A percentile compares a stretch with the other conserved stretches of the same genome.
These are phyloP conservation scores for Globisporangium orthogonon DNA, from an alignment of 352 stramenopile species.

Conservation along the genomic window DNA sequence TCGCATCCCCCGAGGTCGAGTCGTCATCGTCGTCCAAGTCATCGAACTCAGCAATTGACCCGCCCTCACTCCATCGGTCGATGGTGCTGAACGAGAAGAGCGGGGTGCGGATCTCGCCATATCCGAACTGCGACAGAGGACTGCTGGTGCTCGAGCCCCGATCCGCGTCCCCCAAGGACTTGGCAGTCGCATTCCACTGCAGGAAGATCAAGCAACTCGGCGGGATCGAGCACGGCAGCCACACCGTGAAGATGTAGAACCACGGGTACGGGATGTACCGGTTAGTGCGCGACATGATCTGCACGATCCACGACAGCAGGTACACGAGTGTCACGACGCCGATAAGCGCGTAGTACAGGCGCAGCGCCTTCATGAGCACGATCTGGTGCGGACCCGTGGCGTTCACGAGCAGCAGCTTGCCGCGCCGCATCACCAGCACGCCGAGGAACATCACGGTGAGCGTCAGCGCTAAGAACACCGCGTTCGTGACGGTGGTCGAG, in stretches of 20 bases:
- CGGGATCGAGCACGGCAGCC: slow-evolving; percentile 79
- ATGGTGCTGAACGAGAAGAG: slow-evolving; percentile 70
- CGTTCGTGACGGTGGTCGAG: slow-evolving; percentile 74
- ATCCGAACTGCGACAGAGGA: slow-evolving; percentile 49
- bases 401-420: slow-evolving; percentile 67
- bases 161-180: slow-evolving; percentile 70
- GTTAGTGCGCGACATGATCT: slow-evolving; percentile 62
- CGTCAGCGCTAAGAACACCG: slow-evolving; percentile 70
- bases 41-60: slow-evolving; percentile 32
- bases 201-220: slow-evolving; percentile 84
- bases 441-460: slow-evolving; percentile 77
- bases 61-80: slow-evolving; percentile 49
- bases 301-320: slow-evolving; percentile 76
- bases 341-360: slow-evolving; percentile 83
- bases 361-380: slow-evolving; percentile 78
- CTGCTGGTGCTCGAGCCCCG: slow-evolving; percentile 18
- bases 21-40: slow-evolving; percentile 31
- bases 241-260: slow-evolving; percentile 88
- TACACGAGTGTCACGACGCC: slow-evolving; percentile 83
- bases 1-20: slow-evolving; percentile 3
- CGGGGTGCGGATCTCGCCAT: slow-evolving; percentile 71
- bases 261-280: slow-evolving; percentile 74
- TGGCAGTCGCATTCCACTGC: slow-evolving; percentile 83
- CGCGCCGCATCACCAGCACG: slow-evolving; percentile 82
- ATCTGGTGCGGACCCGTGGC: slow-evolving; percentile 65